Base-by-base conservation (phyloP, 2,329 filamentous ascomycete genomes). In the Arthroderma uncinatum region DNA sequence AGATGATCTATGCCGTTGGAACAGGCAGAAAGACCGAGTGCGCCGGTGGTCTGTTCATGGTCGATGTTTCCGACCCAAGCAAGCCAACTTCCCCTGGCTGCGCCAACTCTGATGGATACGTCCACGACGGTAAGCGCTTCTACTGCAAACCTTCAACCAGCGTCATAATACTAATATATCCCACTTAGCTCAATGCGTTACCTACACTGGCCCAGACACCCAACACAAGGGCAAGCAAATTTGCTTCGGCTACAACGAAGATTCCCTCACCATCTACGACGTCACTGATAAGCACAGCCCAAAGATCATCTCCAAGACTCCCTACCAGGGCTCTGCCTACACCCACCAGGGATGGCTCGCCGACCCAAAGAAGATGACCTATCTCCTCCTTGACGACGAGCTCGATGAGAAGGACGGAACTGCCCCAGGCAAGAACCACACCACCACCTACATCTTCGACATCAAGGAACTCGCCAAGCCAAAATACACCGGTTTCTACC, bases 291-390 rank as follows among this genome's bases (percentile, higher is more conserved):
- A 59, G 52, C 8, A 34, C 12, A 55, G 44, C 10, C 60, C 71
- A 56, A 72, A 66, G 19, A 71, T 80, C 59, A 74, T 82, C 61
- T 81, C 79, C 53, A 73, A 72, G 58, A 81, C 78, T 1, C 75
- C 74, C 0, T 82, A 82, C 65, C 73, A 77, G n/a, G 79, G 80
- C 40, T 77, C 77, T n/a, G 34, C 73, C 14, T 83, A 82, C 68
- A 81, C 79, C 1, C 81, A 83, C 64, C 80, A 82, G 63, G 81
- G 81, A 5, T 78, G 76, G 70, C 70, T 82, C 2, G 71, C 80
- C 23, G 75, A 80, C 63, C 64, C 68, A 9, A 65, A 72, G 53
- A 48, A 48, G 44, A 72, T 73, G 62, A 63, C 73, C 47, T 79
- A 72, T 63, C 72, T 81, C 2, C 69, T 80, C 12, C 64, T 79